These are phyloP conservation scores for Didymella pomorum DNA, from an alignment of 2,329 filamentous ascomycete species.

Conservation along the genomic window DNA sequence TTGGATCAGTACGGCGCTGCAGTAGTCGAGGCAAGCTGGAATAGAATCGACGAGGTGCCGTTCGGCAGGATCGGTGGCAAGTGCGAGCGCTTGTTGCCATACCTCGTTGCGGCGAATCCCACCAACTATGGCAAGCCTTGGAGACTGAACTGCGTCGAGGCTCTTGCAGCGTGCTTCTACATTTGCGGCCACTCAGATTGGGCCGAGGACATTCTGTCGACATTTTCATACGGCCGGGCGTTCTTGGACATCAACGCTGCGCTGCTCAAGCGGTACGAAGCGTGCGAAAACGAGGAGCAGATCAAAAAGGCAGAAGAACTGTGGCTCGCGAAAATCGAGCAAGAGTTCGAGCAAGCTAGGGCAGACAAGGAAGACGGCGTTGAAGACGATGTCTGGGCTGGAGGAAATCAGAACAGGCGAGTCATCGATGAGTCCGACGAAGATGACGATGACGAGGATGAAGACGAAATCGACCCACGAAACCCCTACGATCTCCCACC, in stretches of 20 bases:
- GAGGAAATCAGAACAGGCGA: conserved; percentile 83
- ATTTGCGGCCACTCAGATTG: conserved; percentile 93
- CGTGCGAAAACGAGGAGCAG: conserved; percentile 79
- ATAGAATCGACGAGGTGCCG: conserved; percentile 87
- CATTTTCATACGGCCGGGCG: conserved; percentile 86
- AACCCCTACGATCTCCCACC: conserved; percentile 82
- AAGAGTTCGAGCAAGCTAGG: conserved; percentile 84
- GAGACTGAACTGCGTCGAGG: conserved; percentile 95
- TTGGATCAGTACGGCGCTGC: conserved; percentile 91
- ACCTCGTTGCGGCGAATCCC: conserved; percentile 93
- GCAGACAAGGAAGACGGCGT: conserved; percentile 65
- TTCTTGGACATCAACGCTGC: conserved; percentile 92
- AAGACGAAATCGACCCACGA: conserved; percentile 58
- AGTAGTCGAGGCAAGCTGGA: conserved; percentile 98
- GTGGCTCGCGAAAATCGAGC: conserved; percentile 90
- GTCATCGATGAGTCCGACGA: conserved; percentile 51
- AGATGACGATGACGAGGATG: conserved; percentile 61
- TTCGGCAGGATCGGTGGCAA: conserved; percentile 92
- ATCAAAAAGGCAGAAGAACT: conserved; percentile 85
- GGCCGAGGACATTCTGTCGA: conserved; percentile 82
- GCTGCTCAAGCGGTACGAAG: conserved; percentile 83
- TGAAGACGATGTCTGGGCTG: conserved; percentile 83
- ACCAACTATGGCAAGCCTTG: conserved; percentile 98
- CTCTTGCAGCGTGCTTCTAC: conserved; percentile 87
- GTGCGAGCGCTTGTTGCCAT: conserved; percentile 83